Evolutionary conservation across 108 stramenopile genomes (phyloP).

Genomic region (Pseudonitzschia pungens): DNA sequence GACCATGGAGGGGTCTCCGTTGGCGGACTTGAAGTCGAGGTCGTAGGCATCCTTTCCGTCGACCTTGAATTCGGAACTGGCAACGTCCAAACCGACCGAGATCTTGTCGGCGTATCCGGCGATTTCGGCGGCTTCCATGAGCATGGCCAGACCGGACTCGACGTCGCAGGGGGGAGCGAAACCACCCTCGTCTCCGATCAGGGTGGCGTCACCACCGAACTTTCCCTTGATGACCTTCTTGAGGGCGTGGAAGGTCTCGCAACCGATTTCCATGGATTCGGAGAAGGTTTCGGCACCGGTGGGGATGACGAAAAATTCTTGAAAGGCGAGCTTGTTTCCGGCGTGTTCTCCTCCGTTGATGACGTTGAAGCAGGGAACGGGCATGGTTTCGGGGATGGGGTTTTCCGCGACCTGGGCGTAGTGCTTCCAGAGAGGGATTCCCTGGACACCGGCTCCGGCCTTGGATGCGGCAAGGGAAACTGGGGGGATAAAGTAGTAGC

Average conservation of each 20-base stretch:
- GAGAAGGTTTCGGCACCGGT: conserved; percentile 93
- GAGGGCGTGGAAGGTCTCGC: conserved; percentile 98
- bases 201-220: conserved; percentile 98
- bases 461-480: conserved; percentile 97
- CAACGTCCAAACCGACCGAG: conserved; percentile 97
- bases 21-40: conserved; percentile 95
- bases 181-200: conserved; percentile 99
- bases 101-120: conserved; percentile 97
- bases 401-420: conserved; percentile 98
- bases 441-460: conserved; percentile 95
- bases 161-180: conserved; percentile 97
- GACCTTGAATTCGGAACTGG: conserved; percentile 98
- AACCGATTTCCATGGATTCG: conserved; percentile 97
- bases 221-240: conserved; percentile 98
- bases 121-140: conserved; percentile 95
- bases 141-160: conserved; percentile 92
- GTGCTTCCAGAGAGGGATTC: conserved; percentile 99
- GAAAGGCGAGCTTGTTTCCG: conserved; percentile 98
- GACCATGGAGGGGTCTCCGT: conserved; percentile 72
- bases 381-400: conserved; percentile 87
- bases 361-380: conserved; percentile 99
- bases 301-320: conserved; percentile 99
- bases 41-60: conserved; percentile 93
- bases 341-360: conserved; percentile 99
- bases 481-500: neutral